phyloP scores from a whole-genome alignment of 1,139 yeast species.

The Arxiozyma bovina region DNA sequence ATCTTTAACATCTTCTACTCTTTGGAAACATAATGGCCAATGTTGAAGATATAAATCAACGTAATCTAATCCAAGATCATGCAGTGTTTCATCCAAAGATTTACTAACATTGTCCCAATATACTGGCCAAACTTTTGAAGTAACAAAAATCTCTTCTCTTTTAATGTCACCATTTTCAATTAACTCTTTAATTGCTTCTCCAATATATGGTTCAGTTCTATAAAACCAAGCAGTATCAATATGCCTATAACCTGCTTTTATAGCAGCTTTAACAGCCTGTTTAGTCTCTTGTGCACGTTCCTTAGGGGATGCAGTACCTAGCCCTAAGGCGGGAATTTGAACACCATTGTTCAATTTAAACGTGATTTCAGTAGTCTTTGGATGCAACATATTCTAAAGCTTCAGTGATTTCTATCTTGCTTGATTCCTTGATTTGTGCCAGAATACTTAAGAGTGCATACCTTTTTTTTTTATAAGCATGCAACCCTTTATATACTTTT shows the following conservation, averaged over 20 bases:
- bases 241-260: constrained; percentile 43
- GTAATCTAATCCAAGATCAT: constrained; percentile 44
- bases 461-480: background rate
- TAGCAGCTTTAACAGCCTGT: constrained; percentile 40
- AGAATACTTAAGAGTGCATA: background rate
- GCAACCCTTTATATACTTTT: background rate
- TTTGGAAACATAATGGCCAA: constrained; percentile 51
- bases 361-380: constrained; percentile 28
- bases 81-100: constrained; percentile 35
- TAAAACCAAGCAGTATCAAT: constrained; percentile 51
- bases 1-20: constrained; percentile 34
- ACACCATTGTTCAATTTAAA: constrained; percentile 44
- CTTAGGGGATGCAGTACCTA: constrained; percentile 48
- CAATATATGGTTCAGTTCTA: constrained; percentile 43
- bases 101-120: constrained; percentile 34
- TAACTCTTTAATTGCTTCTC: constrained; percentile 42
- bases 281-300: constrained; percentile 29
- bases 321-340: constrained; percentile 48
- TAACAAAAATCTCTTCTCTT: constrained; percentile 51
- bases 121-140: constrained; percentile 54
- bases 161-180: constrained; percentile 41
- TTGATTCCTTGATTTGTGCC: background rate
- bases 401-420: too few relatives aligned
- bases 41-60: constrained; percentile 53
- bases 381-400: constrained; percentile 14